A percentile compares a stretch with the other conserved stretches of the same genome.
Evolutionary conservation across 305 asterid species (phyloP).

Genomic region (Fraxinus platypoda): DNA sequence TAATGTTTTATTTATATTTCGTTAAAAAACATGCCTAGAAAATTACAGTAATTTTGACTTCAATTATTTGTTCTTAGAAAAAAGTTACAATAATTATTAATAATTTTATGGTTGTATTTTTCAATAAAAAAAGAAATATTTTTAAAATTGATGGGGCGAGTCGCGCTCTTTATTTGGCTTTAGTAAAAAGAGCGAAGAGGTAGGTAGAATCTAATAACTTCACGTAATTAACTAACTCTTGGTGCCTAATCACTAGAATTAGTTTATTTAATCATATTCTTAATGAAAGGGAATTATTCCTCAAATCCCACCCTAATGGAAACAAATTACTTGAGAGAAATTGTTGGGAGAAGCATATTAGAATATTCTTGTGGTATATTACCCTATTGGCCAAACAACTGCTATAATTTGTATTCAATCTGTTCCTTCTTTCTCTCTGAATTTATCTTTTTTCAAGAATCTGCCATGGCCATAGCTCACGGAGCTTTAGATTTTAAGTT

Average conservation of each 20-base stretch:
- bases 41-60: no score
- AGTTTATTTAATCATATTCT: neutral
- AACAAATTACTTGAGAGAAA: constrained; percentile 10
- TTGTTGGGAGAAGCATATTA: constrained; percentile 30
- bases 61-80: no score
- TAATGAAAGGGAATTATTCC: constrained; percentile 1
- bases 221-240: neutral
- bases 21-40: no score
- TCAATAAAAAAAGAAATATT: neutral
- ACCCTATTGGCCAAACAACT: constrained; percentile 13
- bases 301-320: constrained; percentile 1
- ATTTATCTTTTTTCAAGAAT: neutral
- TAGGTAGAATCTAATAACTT: neutral
- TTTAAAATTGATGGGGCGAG: neutral
- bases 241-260: neutral
- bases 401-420: constrained; percentile 10
- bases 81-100: neutral
- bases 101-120: neutral
- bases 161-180: neutral
- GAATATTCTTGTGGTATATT: constrained; percentile 47
- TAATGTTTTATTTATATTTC: neutral
- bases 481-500: neutral
- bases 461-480: neutral
- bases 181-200: neutral
- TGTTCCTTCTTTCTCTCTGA: neutral